Percentiles rank a stretch among this genome's conserved stretches.
Conservation (phyloP, 2,329 filamentous ascomycete species). For the Aschersonia sp. region DNA sequence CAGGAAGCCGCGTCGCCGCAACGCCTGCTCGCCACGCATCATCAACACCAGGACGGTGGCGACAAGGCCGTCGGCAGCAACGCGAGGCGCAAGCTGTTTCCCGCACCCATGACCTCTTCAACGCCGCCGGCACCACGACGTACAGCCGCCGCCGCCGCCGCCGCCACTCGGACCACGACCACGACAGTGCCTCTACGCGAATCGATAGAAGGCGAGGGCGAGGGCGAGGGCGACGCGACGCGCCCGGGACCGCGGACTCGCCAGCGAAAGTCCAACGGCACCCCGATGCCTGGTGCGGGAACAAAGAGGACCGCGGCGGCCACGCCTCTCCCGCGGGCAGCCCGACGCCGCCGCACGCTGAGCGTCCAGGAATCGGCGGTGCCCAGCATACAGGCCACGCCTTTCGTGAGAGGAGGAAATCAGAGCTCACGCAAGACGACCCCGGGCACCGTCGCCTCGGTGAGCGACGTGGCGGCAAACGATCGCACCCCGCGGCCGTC, state of each 20-base stretch:
- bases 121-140: slow-evolving; percentile 8
- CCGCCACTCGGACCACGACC: slow-evolving; percentile 23
- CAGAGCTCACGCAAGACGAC: slow-evolving; percentile 13
- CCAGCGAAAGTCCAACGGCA: slow-evolving; percentile 35
- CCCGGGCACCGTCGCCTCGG: slow-evolving; percentile 4
- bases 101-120: slow-evolving; percentile 25
- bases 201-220: slow-evolving; percentile 15
- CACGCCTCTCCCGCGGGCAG: slow-evolving; percentile 25
- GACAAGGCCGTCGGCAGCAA: slow-evolving; percentile 14
- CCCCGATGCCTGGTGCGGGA: slow-evolving; percentile 28
- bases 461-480: slow-evolving; percentile 9
- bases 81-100: slow-evolving; percentile 27
- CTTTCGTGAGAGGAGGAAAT: slow-evolving; percentile 15
- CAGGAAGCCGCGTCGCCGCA: slow-evolving; percentile 19
- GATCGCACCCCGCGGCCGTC: slow-evolving; percentile 6
- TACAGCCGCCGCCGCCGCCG: background rate
- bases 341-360: slow-evolving; percentile 16
- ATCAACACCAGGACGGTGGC: background rate
- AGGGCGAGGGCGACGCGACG: slow-evolving; percentile 9
- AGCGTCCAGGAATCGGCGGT: slow-evolving; percentile 14
- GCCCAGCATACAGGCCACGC: slow-evolving; percentile 11
- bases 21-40: slow-evolving; percentile 35
- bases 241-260: slow-evolving; percentile 30
- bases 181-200: slow-evolving; percentile 37
- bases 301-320: slow-evolving; percentile 27